Conservation (phyloP, 768 basidiomycete genomes). For the Lactarius akahatsu region DNA sequence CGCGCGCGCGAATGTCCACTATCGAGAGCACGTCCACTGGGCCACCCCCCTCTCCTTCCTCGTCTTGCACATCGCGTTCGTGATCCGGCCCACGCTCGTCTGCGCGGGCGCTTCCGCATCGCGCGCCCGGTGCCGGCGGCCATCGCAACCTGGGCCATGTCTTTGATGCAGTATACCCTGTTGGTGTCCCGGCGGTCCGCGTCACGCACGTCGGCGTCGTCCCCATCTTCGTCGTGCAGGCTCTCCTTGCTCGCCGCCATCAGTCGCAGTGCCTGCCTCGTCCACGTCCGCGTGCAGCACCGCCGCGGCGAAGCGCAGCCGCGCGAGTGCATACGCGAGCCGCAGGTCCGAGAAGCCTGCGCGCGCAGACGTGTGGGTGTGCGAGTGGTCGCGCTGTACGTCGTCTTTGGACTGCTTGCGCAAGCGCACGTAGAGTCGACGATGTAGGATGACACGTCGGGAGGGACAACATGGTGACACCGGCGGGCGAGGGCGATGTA, state of each 20-base stretch:
- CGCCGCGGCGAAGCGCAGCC: conserved; percentile 77
- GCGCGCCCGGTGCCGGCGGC: conserved; percentile 39
- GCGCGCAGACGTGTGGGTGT: conserved; percentile 93
- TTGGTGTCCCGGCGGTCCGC: conserved; percentile 76
- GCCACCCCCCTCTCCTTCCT: conserved; percentile 41
- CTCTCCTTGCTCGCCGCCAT: conserved; percentile 98
- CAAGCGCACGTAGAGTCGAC: conserved; percentile 91
- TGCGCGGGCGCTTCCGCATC: conserved; percentile 58
- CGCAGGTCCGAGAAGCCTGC: conserved; percentile 93
- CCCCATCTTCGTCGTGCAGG: conserved; percentile 75
- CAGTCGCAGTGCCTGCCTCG: conserved; percentile 89
- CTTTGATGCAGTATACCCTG: conserved; percentile 84
- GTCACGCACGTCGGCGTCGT: conserved; percentile 51
- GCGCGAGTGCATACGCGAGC: conserved; percentile 90
- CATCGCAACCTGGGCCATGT: conserved; percentile 56
- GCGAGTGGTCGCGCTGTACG: conserved; percentile 82
- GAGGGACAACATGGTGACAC: conserved; percentile 84
- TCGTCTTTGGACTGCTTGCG: conserved; percentile 93
- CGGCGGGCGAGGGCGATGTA: conserved; percentile 92
- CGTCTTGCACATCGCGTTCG: conserved; percentile 67
- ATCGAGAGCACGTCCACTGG: conserved; percentile 67
- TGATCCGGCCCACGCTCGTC: conserved; percentile 53
- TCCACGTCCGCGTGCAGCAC: conserved; percentile 90
- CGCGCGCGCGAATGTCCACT: conserved; percentile 83
- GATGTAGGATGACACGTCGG: conserved; percentile 85